Evolutionary conservation across 306 rosid genomes (phyloP), one percentile per base, ranked within the genome.

Genomic region (Mimosa pudica): DNA sequence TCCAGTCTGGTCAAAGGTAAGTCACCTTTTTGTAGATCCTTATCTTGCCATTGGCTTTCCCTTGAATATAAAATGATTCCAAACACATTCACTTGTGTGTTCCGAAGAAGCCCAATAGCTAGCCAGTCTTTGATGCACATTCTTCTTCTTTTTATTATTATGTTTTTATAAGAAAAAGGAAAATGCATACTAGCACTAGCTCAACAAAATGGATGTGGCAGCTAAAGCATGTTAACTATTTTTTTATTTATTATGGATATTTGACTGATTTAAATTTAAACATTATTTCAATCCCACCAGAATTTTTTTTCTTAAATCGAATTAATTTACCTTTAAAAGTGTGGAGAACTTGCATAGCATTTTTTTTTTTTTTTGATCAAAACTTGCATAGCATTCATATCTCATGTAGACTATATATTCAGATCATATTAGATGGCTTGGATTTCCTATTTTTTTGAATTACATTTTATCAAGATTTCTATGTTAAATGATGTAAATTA

Each of bases 1-100:
- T 44, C 76, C 54, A 2, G 58, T 70, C 17, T 36, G 13, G 80
- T 81, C 80, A 75, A 75, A 67, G 76, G 60, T 55, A 78, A 69
- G 47, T 42, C 2, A 57, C 33, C 33, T 78, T 78, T 69, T 17
- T 20, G 24, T 1, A 54, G 24, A 54, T 54, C 60, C 20, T 7
- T 6, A 44, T 54, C 58, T 32, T 30, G 9, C 36, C 44, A 20
- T 18, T 70, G 60, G 58, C 58, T 20, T 47, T 33, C 58, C 6
- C 74, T 24, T 16, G 4, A n/a, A 11, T 10, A 10, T 18, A 38
- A 45, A 70, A 46, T 20, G 57, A n/a, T 45, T 18, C 38, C 41
- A 1, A 12, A 45, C 0, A 60, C 36, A 9, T 38, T 38, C 42
- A 38, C 17, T 42, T 44, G 24, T 68, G 16, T 18, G 1, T 44